A percentile compares a stretch with the other conserved stretches of the same genome.
Evolutionary conservation across 192 early-diverging fungal species (phyloP).

Genomic region (Lobosporangium transversale): DNA sequence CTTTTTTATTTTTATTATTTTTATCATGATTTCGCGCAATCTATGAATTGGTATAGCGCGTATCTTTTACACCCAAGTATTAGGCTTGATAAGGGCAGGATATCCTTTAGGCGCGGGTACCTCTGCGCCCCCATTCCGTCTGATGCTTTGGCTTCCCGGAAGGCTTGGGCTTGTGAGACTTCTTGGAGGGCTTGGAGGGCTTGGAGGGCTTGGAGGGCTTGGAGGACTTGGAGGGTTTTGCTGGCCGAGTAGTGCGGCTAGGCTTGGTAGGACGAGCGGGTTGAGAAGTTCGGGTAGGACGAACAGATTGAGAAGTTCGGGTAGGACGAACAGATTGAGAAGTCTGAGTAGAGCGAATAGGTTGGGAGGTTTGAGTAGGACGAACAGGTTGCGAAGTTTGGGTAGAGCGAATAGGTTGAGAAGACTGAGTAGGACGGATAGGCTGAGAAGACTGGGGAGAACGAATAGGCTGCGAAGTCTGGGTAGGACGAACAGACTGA

Average conservation of each 20-base stretch:
- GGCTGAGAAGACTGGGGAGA: neutral
- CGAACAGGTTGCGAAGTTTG: neutral
- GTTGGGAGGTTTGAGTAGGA: neutral
- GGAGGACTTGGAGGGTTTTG: neutral
- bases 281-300: neutral
- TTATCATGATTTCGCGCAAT: no score
- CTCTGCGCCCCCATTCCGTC: no score
- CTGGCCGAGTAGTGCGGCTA: neutral
- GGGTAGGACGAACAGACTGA: neutral
- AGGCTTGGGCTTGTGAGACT: slow-evolving; percentile 17
- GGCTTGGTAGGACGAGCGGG: slow-evolving; percentile 5
- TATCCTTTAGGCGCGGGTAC: no score
- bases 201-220: slow-evolving; percentile 9
- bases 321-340: no score
- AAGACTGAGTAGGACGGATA: neutral
- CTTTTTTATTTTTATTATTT: no score
- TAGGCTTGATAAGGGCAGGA: no score
- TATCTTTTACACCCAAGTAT: no score
- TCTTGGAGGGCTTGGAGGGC: slow-evolving; percentile 6
- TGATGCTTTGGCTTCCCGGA: no score
- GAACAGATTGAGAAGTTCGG: neutral
- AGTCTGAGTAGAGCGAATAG: no score
- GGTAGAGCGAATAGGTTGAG: neutral
- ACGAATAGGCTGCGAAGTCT: neutral
- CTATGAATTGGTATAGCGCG: no score